Base-by-base conservation (phyloP, 2,329 filamentous ascomycete genomes). In the Botryosphaeria dothidea region DNA sequence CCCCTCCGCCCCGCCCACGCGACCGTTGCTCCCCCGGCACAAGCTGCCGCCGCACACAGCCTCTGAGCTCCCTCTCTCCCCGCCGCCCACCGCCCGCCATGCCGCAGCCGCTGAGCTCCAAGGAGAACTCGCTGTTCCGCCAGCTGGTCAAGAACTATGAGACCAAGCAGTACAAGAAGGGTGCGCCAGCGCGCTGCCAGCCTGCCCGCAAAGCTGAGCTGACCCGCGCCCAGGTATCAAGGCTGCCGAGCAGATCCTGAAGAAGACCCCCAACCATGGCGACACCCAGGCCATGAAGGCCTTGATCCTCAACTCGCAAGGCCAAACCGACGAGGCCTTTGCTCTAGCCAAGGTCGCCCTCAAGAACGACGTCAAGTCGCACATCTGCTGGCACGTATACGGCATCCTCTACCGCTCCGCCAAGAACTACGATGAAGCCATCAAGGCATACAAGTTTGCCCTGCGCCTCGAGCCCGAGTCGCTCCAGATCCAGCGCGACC, bases 241-340 rank as follows among this genome's bases (percentile, higher is more conserved):
- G 82, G 90, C 91, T 52, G 94, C 95, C 71, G 95, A 99, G 77
- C 92, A 97, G 80, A 97, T 99, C 76, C 88, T 99, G 70, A 92
- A 91, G 78, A 98, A 97, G 80, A 89, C 91, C 75, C 92, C 94
- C 46, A 95, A 92, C 73, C 95, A 99, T 90, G 96, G 93, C 75
- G 96, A 99, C 78, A 99, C 95, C 25, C 90, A 96, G 81, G 96
- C 95, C 63, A 99, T 99, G 95, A 99, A 99, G 82, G 94, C 95
- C 65, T 84, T 99, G 70, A 97, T 98, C 71, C 87, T 98, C 79
- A 98, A 96, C 78, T 90, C 91, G 49, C 90, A 94, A 79, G 92
- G 93, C 71, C 94, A 96, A 80, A 89, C 90, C 31, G 92, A 97
- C 65, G 95, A 99, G 81, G 96, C 96, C 0, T 99, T 99, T 77